Base-by-base conservation (phyloP, 2,329 filamentous ascomycete genomes). In the Sporothrix variecibatus region DNA sequence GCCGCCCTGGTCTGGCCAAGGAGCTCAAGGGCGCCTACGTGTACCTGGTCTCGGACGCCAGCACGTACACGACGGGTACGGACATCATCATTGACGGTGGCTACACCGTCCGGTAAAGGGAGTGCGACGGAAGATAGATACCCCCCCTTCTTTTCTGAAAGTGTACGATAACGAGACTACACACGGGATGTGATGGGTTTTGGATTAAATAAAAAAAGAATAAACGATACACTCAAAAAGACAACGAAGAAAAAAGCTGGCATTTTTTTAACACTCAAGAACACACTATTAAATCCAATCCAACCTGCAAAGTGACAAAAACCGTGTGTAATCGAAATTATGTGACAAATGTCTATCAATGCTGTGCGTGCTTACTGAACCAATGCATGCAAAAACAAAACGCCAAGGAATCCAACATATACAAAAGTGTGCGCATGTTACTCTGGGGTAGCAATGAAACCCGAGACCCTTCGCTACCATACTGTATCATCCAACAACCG, bases 1-100 rank as follows among this genome's bases (percentile, higher is more conserved):
- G 90, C 91, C 88, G 94, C 77, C 91, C 94, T 80, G 94, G 92
- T 11, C 86, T 90, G 77, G 85, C 89, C 2, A 88, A 89, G 75
- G 94, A 97, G 85, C 86, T 97, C 78, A 95, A 95, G 85, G 94
- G 93, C 26, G 92, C 92, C 23, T 97, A 93, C 81, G 83, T 97
- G 67, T 96, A 94, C 82, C 85, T 97, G 73, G 92, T 93, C 23
- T 93, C 91, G 17, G 93, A 97, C 82, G 93, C 93, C 3, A 89
- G 91, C n/a, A 93, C 90, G 72, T 97, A 94, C 83, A 94, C 92
- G 23, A 97, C 93, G 9, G 94, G 90, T 0, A 86, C 88, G 11
- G 91, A 94, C 81, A 85, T 96, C 75, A 83, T 93, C 76, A 88
- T 95, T 67, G 93, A 96, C 81, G 93, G 93, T 75, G 92, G 92